Conservation (phyloP, 768 basidiomycete species). For the Boletus eberwhitei region DNA sequence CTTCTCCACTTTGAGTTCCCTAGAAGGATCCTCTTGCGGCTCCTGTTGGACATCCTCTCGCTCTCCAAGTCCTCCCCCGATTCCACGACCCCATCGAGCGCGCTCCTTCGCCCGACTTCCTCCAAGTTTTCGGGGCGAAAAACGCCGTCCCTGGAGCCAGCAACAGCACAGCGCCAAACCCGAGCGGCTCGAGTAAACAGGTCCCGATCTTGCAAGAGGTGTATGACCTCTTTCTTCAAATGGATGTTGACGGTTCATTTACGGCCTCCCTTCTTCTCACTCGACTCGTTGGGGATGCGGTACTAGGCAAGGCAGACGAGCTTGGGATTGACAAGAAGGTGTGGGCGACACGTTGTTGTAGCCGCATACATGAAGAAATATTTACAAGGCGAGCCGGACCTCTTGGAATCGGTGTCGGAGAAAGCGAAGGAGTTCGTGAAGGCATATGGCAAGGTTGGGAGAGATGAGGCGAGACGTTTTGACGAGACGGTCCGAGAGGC, state of each 20-base stretch:
- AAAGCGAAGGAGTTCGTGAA: constrained; percentile 43
- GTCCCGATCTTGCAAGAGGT: constrained; percentile 26
- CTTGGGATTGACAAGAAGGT: constrained; percentile 31
- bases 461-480: constrained; percentile 3
- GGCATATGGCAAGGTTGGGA: neutral
- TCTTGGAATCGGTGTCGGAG: constrained; percentile 39
- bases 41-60: constrained; percentile 33
- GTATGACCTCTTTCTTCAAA: constrained; percentile 37
- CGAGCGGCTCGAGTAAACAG: neutral
- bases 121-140: neutral
- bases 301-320: constrained; percentile 31
- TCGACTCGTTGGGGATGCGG: constrained; percentile 35
- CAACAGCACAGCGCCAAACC: neutral
- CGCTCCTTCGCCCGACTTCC: constrained; percentile 34
- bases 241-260: constrained; percentile 51
- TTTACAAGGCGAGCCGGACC: constrained; percentile 35
- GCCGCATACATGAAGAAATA: constrained; percentile 44
- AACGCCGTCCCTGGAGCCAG: neutral
- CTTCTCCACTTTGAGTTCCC: constrained; percentile 50
- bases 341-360: constrained; percentile 50
- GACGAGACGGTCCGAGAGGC: constrained; percentile 22
- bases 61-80: constrained; percentile 19
- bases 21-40: constrained; percentile 37
- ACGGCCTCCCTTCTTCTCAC: constrained; percentile 28
- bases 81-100: constrained; percentile 28